Conservation (phyloP, 2,329 filamentous ascomycete species). For the Xylariaceae sp. region DNA sequence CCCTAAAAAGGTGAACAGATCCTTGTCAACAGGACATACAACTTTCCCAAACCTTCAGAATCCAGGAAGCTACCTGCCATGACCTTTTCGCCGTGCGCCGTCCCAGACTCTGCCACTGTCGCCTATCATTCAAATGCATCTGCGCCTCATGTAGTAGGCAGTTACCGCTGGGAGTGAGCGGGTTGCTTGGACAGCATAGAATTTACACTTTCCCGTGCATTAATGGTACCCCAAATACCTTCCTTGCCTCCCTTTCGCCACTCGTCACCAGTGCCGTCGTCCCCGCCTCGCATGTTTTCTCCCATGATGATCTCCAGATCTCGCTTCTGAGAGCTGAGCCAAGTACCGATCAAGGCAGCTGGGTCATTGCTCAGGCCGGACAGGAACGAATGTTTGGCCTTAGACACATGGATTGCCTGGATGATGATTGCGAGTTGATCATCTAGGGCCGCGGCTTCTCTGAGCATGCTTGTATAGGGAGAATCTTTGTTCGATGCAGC, state of each 20-base stretch:
- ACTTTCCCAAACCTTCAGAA: background rate
- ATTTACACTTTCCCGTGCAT: conserved; percentile 60
- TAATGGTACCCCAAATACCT: conserved; percentile 54
- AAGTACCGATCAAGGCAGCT: conserved; percentile 76
- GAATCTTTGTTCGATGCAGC: no score
- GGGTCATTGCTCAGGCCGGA: conserved; percentile 75
- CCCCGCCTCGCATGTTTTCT: conserved; percentile 65
- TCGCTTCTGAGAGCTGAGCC: conserved; percentile 86
- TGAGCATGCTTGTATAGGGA: conserved; percentile 56
- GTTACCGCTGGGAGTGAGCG: conserved; percentile 16
- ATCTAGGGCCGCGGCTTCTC: conserved; percentile 72
- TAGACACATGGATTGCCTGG: conserved; percentile 77
- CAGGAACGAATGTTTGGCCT: conserved; percentile 88
- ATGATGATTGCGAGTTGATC: conserved; percentile 81
- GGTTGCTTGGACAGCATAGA: conserved; percentile 53
- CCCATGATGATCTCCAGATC: conserved; percentile 86
- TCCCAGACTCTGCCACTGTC: background rate
- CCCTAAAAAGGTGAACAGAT: background rate
- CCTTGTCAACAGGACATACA: background rate
- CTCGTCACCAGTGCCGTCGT: conserved; percentile 56
- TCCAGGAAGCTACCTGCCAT: background rate
- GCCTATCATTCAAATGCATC: no score
- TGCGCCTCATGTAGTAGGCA: no score
- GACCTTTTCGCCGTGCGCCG: conserved; percentile 2
- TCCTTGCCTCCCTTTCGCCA: conserved; percentile 60